A percentile compares a stretch with the other conserved stretches of the same genome.
These are phyloP conservation scores for Kodamaea sp. DNA, from an alignment of 1,139 yeast species.

Conservation along the genomic window DNA sequence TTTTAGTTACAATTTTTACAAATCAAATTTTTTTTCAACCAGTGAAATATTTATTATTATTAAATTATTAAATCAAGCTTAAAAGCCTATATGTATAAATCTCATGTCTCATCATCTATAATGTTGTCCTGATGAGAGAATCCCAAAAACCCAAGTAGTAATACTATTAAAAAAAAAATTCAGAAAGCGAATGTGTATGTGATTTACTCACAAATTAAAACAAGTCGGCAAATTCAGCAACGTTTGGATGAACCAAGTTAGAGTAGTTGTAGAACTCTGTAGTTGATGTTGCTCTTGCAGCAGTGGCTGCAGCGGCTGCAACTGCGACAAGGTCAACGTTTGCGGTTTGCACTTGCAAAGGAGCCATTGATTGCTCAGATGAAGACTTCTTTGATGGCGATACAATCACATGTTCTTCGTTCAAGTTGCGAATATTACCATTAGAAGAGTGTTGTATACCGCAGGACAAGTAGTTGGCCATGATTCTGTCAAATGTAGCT, in stretches of 20 bases:
- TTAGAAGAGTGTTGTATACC: slow-evolving; percentile 32
- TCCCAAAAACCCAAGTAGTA: neutral
- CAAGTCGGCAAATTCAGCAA: slow-evolving; percentile 48
- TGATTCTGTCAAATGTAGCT: slow-evolving; percentile 38
- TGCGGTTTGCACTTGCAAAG: slow-evolving; percentile 4
- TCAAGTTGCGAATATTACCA: slow-evolving; percentile 13
- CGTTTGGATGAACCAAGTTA: slow-evolving; percentile 42
- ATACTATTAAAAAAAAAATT: neutral
- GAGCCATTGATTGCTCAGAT: slow-evolving; percentile 7
- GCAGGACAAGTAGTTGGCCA: slow-evolving; percentile 40
- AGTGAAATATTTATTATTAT: no score
- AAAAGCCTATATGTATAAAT: no score
- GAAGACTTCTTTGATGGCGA: slow-evolving; percentile 2
- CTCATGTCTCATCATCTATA: no score
- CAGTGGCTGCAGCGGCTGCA: slow-evolving; percentile 7
- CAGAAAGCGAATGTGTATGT: neutral
- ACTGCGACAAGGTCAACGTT: slow-evolving; percentile 2
- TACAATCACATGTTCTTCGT: slow-evolving; percentile 9
- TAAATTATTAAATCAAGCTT: no score
- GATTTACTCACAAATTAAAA: slow-evolving; percentile 20
- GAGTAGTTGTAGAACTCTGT: slow-evolving; percentile 8
- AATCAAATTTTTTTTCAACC: no score
- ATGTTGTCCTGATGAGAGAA: neutral
- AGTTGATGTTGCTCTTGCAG: slow-evolving; percentile 8
- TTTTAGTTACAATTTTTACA: no score